A percentile compares a stretch with the other conserved stretches of the same genome.
These are phyloP conservation scores for Neonectria faginata DNA, from an alignment of 2,329 filamentous ascomycete species.

Conservation along the genomic window DNA sequence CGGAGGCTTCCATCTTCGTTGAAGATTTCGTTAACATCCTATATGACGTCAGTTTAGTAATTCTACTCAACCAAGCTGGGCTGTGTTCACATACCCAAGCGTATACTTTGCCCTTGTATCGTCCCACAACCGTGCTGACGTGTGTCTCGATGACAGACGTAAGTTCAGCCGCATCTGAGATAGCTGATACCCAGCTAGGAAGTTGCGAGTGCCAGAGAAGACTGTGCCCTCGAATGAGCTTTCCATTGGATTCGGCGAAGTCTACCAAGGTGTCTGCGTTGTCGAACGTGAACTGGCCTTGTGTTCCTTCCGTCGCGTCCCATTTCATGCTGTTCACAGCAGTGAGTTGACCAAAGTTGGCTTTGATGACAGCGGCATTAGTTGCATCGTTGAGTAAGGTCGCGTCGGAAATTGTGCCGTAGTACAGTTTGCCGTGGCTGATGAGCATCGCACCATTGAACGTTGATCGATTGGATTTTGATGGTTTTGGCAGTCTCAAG, in stretches of 20 bases:
- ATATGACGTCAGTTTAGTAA: neutral
- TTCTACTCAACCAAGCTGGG: neutral
- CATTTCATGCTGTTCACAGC: constrained; percentile 80
- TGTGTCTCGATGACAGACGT: constrained; percentile 69
- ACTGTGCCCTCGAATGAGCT: constrained; percentile 73
- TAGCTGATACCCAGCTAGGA: constrained; percentile 68
- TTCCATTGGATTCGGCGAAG: constrained; percentile 67
- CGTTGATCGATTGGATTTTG: neutral
- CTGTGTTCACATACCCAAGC: constrained; percentile 57
- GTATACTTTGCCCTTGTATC: constrained; percentile 73
- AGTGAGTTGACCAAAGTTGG: constrained; percentile 73
- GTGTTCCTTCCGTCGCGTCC: constrained; percentile 64
- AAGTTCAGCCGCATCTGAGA: constrained; percentile 64
- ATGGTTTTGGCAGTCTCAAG: neutral
- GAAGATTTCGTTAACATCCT: constrained; percentile 75
- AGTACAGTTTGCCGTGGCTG: constrained; percentile 74
- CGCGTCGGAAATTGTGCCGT: constrained; percentile 69
- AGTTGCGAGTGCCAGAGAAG: constrained; percentile 74
- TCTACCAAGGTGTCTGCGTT: constrained; percentile 70
- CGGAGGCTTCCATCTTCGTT: constrained; percentile 71
- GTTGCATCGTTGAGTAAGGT: constrained; percentile 60
- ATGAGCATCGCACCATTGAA: neutral
- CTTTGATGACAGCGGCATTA: constrained; percentile 66
- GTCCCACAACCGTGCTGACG: constrained; percentile 66
- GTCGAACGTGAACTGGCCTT: constrained; percentile 67